Evolutionary conservation across 306 rosid species (phyloP), one percentile per base, ranked within the genome.

Genomic region (Glycine tomentella): DNA sequence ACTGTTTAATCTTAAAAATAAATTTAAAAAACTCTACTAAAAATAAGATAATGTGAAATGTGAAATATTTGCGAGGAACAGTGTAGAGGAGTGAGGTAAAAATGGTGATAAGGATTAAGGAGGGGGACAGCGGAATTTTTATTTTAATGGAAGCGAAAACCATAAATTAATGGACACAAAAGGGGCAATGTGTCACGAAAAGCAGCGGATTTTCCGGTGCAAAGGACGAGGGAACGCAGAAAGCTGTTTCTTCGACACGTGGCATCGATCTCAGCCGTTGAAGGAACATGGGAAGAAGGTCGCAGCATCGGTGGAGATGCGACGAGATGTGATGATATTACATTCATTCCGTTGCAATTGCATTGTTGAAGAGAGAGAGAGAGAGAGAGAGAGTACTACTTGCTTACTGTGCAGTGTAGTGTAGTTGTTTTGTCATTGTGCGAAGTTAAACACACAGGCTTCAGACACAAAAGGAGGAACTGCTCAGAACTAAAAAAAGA

Each of bases 191-290:
- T 75, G 91, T 83, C 85, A 90, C 86, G 85, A 89, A 92, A 94
- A 91, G 98, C 78, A 92, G 97, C 99, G 99, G 95, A 92, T 91
- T 95, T 92, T 91, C 86, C 97, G 99, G 97, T 87, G 77, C 87
- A 86, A 86, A 86, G 90, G 91, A 87, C 86, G 84, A 87, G 76
- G 31, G 82, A 79, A 68, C 36, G 89, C 82, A 84, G 85, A 87
- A 87, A 83, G 93, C 81, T 77, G 84, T 79, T 79, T 48, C 5
- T 5, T 5, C 9, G 86, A 82, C 91, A 93, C 94, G 96, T 91
- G 89, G 86, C 63, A 0, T 0, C 0, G 76, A 72, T 70, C 17
- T 0, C 0, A 12, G 1, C 75, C 90, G 87, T 83, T 4, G 8
- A 87, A 89, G 83, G 69, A 68, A 75, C 45, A 42, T 7, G 84